phyloP scores from a whole-genome alignment of 1,139 yeast species.

The Nakaseomyces sp. region DNA sequence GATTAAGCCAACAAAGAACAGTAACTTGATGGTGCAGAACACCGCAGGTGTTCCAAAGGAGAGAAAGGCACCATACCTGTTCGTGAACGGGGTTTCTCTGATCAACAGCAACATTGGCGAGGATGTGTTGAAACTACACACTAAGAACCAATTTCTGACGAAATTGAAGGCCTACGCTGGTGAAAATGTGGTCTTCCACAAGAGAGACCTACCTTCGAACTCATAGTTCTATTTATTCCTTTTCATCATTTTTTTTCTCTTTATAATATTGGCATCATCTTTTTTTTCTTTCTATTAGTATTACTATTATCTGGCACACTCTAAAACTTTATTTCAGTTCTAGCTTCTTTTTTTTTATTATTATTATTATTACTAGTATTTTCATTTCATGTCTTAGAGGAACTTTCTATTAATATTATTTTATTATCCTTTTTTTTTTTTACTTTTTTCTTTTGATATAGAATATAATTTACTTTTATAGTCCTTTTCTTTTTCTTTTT shows the following conservation, averaged over 20 bases:
- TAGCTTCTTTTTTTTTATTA: background rate
- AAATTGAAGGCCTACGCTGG: slow-evolving; percentile 15
- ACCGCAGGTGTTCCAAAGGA: background rate
- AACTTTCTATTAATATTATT: too few relatives aligned
- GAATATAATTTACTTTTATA: too few relatives aligned
- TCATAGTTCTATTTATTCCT: slow-evolving; percentile 10
- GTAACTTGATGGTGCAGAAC: slow-evolving; percentile 1
- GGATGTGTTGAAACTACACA: slow-evolving; percentile 14
- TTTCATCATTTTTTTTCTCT: background rate
- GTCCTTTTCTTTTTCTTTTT: too few relatives aligned
- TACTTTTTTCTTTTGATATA: too few relatives aligned
- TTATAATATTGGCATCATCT: too few relatives aligned
- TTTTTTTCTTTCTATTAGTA: background rate
- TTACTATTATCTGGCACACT: background rate
- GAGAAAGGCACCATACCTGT: slow-evolving; percentile 17
- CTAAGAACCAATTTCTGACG: slow-evolving; percentile 12
- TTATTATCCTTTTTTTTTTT: too few relatives aligned
- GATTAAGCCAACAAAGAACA: slow-evolving; percentile 5
- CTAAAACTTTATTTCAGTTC: background rate
- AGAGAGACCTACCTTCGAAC: slow-evolving; percentile 22
- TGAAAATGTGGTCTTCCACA: slow-evolving; percentile 15
- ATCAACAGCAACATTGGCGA: slow-evolving; percentile 14
- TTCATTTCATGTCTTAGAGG: slow-evolving; percentile 4
- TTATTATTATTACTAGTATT: background rate
- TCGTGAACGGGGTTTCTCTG: slow-evolving; percentile 22